These are phyloP conservation scores for Calvatia gigantea DNA, from an alignment of 768 basidiomycete species.

Conservation along the genomic window DNA sequence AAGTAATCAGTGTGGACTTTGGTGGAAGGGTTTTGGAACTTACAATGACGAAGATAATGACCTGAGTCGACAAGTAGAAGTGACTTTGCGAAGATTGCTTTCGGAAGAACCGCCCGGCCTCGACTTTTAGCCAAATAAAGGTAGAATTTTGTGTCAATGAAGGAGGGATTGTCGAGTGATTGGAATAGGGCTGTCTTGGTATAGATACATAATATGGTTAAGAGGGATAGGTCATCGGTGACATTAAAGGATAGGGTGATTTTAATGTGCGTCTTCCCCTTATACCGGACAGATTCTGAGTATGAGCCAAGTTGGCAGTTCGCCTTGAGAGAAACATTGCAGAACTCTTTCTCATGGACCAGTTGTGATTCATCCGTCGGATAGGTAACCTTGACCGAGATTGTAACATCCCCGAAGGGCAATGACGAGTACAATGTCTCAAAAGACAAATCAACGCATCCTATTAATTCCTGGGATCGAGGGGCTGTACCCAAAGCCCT, in stretches of 20 bases:
- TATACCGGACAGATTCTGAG: background rate
- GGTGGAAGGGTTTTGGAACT: background rate
- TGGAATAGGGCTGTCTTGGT: background rate
- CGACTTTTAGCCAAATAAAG: conserved; percentile 4
- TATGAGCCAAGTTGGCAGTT: background rate
- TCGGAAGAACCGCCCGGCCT: background rate
- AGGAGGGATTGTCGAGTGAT: conserved; percentile 5
- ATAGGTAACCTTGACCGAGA: background rate
- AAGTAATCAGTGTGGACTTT: background rate
- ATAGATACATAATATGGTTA: background rate
- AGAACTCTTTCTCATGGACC: background rate
- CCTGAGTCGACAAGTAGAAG: background rate
- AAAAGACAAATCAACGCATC: background rate
- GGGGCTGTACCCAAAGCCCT: background rate
- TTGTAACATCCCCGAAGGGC: background rate
- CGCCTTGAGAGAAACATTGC: background rate
- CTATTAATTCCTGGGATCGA: background rate
- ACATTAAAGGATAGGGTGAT: background rate
- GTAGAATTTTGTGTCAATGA: conserved; percentile 13
- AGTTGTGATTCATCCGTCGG: background rate
- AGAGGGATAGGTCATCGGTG: background rate
- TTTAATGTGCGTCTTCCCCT: background rate
- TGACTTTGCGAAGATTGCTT: conserved; percentile 8
- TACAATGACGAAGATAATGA: conserved; percentile 3
- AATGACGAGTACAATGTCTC: background rate